Base-by-base conservation (phyloP, 805 yeast genomes). In the Candida sakaeoensis region DNA sequence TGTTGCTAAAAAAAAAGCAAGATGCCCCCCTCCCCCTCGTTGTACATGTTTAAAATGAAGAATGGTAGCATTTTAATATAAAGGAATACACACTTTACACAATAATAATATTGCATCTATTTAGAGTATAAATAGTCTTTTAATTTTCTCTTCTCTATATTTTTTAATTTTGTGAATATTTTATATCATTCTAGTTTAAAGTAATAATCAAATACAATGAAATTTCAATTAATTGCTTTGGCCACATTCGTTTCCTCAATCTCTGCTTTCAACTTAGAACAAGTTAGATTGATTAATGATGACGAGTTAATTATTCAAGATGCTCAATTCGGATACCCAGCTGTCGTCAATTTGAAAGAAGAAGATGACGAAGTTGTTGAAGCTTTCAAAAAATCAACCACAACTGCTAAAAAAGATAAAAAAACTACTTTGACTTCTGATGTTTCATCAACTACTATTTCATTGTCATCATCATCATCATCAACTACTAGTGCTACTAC, bases 221-320 rank as follows among this genome's bases (percentile, higher is more conserved):
- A 42, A 32, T 39, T 35, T n/a, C 43, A 43, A 40, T 26, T 35
- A 14, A 13, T 36, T 9, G 21, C 41, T 12, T 28, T 37, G 21
- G 25, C 36, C 10, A n/a, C 42, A 3, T n/a, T 43, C 24, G 41
- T 38, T 28, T 17, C 46, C 12, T 18, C 39, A 21, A 24, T 34
- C 14, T 33, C 40, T 24, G 46, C 46, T n/a, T 16, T 31, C 24
- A 24, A 36, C 32, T 28, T 39, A 27, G 43, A 39, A 22, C 41
- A 36, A 39, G 25, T 37, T n/a, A 42, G 40, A 39, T 17, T 42
- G 17, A n/a, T 35, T 10, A 34, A 39, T 14, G 40, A 39, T 17
- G 41, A 43, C 27, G 40, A 39, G 26, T 31, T 41, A 17, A 28
- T 41, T 19, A 33, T 41, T 16, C 38, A 41, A 28, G 44, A 36